phyloP scores from a whole-genome alignment of 345 rosid species.

The Lumnitzera littorea region DNA sequence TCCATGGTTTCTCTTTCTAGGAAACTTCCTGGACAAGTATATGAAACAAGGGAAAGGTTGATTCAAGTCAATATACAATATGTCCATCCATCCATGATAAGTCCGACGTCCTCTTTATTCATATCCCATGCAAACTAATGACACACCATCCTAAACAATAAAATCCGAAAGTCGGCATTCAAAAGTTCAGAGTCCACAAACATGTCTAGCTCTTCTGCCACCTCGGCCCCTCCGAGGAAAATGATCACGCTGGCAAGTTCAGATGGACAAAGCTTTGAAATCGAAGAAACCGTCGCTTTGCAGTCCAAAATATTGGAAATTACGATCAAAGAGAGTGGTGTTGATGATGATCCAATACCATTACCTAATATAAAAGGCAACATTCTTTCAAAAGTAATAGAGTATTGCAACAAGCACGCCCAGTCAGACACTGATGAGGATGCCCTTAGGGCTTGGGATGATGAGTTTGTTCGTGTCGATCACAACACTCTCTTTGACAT shows the following conservation, averaged over 20 bases:
- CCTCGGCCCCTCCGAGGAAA: slow-evolving; percentile 6
- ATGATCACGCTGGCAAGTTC: slow-evolving; percentile 37
- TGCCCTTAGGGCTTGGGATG: slow-evolving; percentile 36
- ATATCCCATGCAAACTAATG: no score
- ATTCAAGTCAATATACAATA: no score
- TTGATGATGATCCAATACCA: slow-evolving; percentile 28
- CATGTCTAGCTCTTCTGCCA: no score
- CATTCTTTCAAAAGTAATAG: slow-evolving; percentile 47
- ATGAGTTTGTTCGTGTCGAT: slow-evolving; percentile 44
- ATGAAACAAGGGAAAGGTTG: no score
- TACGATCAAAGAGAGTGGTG: slow-evolving; percentile 42
- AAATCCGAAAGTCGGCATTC: no score
- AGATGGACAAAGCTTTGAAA: slow-evolving; percentile 48
- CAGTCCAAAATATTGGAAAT: slow-evolving; percentile 51
- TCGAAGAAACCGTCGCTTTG: slow-evolving; percentile 43
- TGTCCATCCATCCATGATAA: no score
- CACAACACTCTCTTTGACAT: slow-evolving; percentile 49
- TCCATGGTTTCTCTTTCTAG: no score
- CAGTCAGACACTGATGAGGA: slow-evolving; percentile 23
- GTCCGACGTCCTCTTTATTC: no score
- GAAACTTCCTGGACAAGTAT: no score
- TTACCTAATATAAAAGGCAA: slow-evolving; percentile 49
- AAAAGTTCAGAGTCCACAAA: no score
- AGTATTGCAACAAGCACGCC: slow-evolving; percentile 51
- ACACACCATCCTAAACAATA: no score